phyloP scores from a whole-genome alignment of 306 rosid species.

The Begonia loranthoides region DNA sequence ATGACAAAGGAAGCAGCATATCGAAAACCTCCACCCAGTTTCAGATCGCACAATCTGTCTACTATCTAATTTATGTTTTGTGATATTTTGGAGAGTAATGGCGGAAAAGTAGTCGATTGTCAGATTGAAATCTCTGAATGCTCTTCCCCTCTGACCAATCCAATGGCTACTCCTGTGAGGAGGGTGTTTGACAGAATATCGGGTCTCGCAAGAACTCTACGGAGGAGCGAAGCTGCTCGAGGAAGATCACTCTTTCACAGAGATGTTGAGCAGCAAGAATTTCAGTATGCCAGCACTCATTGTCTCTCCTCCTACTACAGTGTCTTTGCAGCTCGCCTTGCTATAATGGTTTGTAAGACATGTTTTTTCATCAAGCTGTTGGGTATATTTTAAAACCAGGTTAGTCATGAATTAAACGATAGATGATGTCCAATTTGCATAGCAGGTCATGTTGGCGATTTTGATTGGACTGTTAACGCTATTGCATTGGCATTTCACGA shows the following conservation, averaged over 20 bases:
- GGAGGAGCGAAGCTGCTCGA: slow-evolving; percentile 24
- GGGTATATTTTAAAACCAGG: background rate
- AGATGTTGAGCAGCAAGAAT: slow-evolving; percentile 84
- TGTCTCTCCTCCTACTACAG: slow-evolving; percentile 95
- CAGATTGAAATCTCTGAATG: slow-evolving; percentile 23
- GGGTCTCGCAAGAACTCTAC: slow-evolving; percentile 31
- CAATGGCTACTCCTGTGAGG: slow-evolving; percentile 36
- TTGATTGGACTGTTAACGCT: slow-evolving; percentile 83
- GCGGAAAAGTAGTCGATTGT: slow-evolving; percentile 14
- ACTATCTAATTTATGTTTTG: slow-evolving; percentile 8
- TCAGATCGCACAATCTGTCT: slow-evolving; percentile 11
- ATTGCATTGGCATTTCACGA: slow-evolving; percentile 94
- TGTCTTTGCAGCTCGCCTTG: slow-evolving; percentile 89
- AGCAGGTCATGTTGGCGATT: slow-evolving; percentile 90
- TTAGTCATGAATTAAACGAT: background rate
- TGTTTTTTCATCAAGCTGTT: background rate
- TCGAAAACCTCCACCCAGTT: slow-evolving; percentile 14
- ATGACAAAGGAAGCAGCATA: slow-evolving; percentile 38
- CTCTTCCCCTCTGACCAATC: slow-evolving; percentile 19
- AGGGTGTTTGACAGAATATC: slow-evolving; percentile 38
- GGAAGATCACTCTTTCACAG: slow-evolving; percentile 56
- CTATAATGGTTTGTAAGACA: slow-evolving; percentile 69
- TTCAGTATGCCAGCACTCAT: slow-evolving; percentile 48
- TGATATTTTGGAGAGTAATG: slow-evolving; percentile 17
- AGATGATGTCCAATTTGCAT: background rate